These are phyloP conservation scores for Phytophthora megakarya DNA, from an alignment of 352 stramenopile genomes.

Conservation along the genomic window DNA sequence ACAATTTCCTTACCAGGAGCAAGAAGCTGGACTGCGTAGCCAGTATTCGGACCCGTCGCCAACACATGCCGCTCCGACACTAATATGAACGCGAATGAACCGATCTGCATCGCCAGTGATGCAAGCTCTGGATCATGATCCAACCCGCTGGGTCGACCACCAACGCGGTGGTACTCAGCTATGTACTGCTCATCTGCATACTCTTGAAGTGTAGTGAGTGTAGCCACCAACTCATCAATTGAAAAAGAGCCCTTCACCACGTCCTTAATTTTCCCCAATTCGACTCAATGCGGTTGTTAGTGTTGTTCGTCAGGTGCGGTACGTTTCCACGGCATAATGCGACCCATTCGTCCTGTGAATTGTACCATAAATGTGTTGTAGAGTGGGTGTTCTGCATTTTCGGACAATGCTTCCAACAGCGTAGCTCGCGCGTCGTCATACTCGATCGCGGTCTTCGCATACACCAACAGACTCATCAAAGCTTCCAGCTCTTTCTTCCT, in stretches of 20 bases:
- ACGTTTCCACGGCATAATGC: constrained; percentile 11
- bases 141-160: background rate
- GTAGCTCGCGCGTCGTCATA: constrained; percentile 3
- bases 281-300: constrained; percentile 20
- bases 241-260: background rate
- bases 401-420: too few relatives aligned
- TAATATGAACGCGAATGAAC: too few relatives aligned
- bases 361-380: constrained; percentile 10
- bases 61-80: too few relatives aligned
- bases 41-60: too few relatives aligned
- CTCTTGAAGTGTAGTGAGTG: constrained; percentile 6
- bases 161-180: constrained; percentile 4
- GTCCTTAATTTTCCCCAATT: constrained; percentile 11
- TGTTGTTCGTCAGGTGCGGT: constrained; percentile 14
- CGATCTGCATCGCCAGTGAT: too few relatives aligned
- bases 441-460: background rate
- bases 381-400: too few relatives aligned
- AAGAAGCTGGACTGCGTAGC: too few relatives aligned
- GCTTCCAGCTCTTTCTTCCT: constrained; percentile 11
- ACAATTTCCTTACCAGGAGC: too few relatives aligned
- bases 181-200: constrained; percentile 17
- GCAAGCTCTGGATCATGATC: too few relatives aligned
- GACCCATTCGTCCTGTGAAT: constrained; percentile 8
- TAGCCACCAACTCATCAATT: constrained; percentile 5
- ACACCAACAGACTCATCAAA: constrained; percentile 1